phyloP scores from a whole-genome alignment of 179 eudicot genomes.

The Spinacia oleracea region DNA sequence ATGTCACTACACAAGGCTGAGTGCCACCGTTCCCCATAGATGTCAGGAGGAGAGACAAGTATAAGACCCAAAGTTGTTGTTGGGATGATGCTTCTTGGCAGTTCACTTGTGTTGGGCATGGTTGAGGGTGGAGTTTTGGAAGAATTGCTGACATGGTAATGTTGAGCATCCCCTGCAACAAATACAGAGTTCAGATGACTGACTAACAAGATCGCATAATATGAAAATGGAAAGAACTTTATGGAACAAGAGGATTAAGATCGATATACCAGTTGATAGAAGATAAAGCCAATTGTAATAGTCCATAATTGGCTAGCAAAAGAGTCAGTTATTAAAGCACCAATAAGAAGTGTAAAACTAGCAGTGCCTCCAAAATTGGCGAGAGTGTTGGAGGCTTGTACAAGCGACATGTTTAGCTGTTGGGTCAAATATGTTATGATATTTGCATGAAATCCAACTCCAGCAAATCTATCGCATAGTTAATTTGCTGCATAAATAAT shows the following conservation, averaged over 20 bases:
- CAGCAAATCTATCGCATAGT: slow-evolving; percentile 60
- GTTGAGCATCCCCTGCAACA: slow-evolving; percentile 54
- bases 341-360: slow-evolving; percentile 60
- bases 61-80: slow-evolving; percentile 44
- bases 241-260: not conserved
- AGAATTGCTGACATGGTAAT: slow-evolving; percentile 53
- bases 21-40: slow-evolving; percentile 59
- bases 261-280: slow-evolving; percentile 59
- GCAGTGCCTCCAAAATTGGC: slow-evolving; percentile 53
- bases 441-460: slow-evolving; percentile 55
- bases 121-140: slow-evolving; percentile 56
- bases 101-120: slow-evolving; percentile 54
- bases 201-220: no score
- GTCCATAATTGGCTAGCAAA: slow-evolving; percentile 71
- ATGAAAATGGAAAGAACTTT: no score
- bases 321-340: slow-evolving; percentile 62
- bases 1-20: slow-evolving; percentile 62
- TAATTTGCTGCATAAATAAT: slow-evolving; percentile 53
- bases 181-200: not conserved
- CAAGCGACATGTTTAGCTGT: slow-evolving; percentile 59
- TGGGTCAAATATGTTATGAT: slow-evolving; percentile 63
- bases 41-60: slow-evolving; percentile 52
- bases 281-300: slow-evolving; percentile 48
- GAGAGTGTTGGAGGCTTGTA: slow-evolving; percentile 58
- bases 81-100: slow-evolving; percentile 54